Percentiles rank a stretch among this genome's conserved stretches.
Evolutionary conservation across 169 alveolate species (phyloP).

Genomic region (Plasmodium reichenowi): DNA sequence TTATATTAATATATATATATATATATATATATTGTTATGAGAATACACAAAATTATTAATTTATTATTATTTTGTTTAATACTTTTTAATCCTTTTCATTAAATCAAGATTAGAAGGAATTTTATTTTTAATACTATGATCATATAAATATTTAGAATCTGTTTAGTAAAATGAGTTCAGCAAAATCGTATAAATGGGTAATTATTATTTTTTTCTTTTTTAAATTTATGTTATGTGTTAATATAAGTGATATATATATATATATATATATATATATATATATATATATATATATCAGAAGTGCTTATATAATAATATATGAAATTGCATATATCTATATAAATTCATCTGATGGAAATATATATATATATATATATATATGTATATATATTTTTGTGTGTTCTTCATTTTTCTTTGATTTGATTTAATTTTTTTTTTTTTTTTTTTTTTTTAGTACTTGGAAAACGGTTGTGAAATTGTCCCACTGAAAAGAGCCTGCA

Average conservation of each 20-base stretch:
- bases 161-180: conserved; percentile 19
- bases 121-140: too few relatives aligned
- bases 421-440: conserved; percentile 4
- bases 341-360: neutral
- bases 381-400: neutral
- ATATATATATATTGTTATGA: too few relatives aligned
- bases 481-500: conserved; percentile 36
- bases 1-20: too few relatives aligned
- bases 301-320: too few relatives aligned
- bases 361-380: neutral
- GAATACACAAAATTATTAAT: too few relatives aligned
- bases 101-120: too few relatives aligned
- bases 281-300: neutral
- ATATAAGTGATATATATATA: neutral
- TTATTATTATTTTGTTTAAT: too few relatives aligned
- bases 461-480: conserved; percentile 73
- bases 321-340: neutral
- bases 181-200: conserved; percentile 73
- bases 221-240: neutral
- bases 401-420: neutral
- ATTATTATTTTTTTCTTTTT: conserved; percentile 9
- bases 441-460: conserved; percentile 37
- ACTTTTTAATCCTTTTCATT: too few relatives aligned
- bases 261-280: neutral
- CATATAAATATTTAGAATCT: too few relatives aligned